These are phyloP conservation scores for Bondarzewia mesenterica DNA, from an alignment of 1,284 basidiomycete genomes.

Conservation along the genomic window DNA sequence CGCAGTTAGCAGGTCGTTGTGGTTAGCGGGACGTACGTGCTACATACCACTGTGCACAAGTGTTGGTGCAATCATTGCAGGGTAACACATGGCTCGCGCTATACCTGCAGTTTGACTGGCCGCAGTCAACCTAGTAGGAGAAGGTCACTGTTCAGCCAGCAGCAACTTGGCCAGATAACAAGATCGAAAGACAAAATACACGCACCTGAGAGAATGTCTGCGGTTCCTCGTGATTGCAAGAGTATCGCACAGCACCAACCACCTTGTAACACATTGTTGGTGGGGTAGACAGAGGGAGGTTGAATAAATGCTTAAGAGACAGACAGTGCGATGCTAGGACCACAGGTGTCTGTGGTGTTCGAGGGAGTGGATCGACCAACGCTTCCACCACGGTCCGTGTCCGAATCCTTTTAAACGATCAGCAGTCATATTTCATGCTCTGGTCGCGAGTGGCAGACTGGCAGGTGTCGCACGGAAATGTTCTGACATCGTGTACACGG, in stretches of 20 bases:
- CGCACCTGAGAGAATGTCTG: neutral
- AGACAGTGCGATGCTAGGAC: neutral
- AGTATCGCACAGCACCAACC: neutral
- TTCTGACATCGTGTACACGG: neutral
- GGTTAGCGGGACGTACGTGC: no score
- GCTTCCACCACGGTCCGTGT: no score
- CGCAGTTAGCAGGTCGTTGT: no score
- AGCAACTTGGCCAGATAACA: neutral
- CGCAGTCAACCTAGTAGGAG: slow-evolving; percentile 9
- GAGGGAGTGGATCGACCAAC: neutral
- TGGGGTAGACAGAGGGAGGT: neutral
- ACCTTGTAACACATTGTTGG: slow-evolving; percentile 10
- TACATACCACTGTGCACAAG: slow-evolving; percentile 9
- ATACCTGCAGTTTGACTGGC: slow-evolving; percentile 7
- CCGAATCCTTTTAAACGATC: neutral
- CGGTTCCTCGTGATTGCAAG: slow-evolving; percentile 11
- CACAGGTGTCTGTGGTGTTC: neutral
- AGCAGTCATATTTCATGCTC: no score
- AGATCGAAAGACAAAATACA: neutral
- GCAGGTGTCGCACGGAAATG: neutral
- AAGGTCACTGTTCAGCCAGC: neutral
- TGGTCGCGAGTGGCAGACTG: no score
- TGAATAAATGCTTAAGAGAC: neutral
- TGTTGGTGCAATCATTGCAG: slow-evolving; percentile 1
- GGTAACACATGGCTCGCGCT: slow-evolving; percentile 7